phyloP scores from a whole-genome alignment of 1,284 basidiomycete species.

The Sporisorium scitamineum region DNA sequence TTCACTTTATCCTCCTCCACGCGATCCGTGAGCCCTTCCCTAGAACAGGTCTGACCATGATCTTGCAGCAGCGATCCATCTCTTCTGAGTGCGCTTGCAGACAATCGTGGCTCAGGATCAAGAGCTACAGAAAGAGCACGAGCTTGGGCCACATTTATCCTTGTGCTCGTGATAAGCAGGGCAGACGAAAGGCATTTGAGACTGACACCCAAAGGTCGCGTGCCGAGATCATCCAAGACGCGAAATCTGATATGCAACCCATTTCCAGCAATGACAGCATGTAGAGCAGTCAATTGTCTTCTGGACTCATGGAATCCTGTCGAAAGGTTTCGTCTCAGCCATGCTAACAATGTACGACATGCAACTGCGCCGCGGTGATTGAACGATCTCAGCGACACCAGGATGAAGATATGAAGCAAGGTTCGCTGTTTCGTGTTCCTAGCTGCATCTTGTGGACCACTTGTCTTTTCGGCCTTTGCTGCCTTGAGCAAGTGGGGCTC shows the following conservation, averaged over 20 bases:
- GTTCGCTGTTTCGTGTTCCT: background rate
- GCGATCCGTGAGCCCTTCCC: background rate
- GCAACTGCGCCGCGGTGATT: background rate
- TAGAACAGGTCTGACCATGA: background rate
- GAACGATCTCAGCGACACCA: background rate
- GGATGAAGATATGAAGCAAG: background rate
- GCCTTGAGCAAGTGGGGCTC: background rate
- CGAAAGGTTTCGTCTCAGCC: too few relatives aligned
- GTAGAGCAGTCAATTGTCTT: background rate
- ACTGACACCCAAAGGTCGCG: constrained; percentile 1
- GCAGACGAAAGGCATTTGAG: too few relatives aligned
- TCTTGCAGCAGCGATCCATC: background rate
- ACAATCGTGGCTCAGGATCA: too few relatives aligned
- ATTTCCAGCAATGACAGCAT: background rate
- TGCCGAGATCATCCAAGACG: background rate
- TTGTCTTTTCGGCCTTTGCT: background rate
- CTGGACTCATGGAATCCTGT: background rate
- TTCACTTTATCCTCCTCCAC: constrained; percentile 1
- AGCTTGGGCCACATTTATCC: background rate
- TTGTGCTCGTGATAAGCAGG: too few relatives aligned
- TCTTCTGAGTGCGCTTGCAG: too few relatives aligned
- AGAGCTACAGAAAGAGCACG: background rate
- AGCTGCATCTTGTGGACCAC: background rate
- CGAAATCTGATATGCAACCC: background rate
- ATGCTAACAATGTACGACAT: too few relatives aligned